phyloP scores from a whole-genome alignment of 345 rosid genomes.

The Gossypium sturtianum region DNA sequence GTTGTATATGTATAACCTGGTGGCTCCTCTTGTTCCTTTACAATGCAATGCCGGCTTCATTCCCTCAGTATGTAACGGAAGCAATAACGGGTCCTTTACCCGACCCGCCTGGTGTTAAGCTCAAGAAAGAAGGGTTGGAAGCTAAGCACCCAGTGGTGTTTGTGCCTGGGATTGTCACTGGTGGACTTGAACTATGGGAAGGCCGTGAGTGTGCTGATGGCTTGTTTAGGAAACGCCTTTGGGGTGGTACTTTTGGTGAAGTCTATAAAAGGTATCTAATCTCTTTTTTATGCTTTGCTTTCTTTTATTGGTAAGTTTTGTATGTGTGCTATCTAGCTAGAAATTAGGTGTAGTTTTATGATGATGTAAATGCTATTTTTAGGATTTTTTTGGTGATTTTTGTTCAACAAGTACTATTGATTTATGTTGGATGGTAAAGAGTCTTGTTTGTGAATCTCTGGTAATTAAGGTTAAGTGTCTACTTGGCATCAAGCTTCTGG shows the following conservation, averaged over 20 bases:
- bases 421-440: background rate
- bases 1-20: slow-evolving; percentile 77
- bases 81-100: slow-evolving; percentile 92
- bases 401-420: background rate
- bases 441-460: background rate
- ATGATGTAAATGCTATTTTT: background rate
- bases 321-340: background rate
- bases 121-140: slow-evolving; percentile 70
- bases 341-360: background rate
- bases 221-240: slow-evolving; percentile 80
- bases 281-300: slow-evolving; percentile 6
- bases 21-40: slow-evolving; percentile 79
- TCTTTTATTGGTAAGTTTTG: background rate
- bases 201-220: slow-evolving; percentile 88
- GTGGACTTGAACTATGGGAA: slow-evolving; percentile 96
- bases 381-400: background rate
- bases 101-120: slow-evolving; percentile 84
- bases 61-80: slow-evolving; percentile 83
- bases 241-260: slow-evolving; percentile 99
- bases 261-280: slow-evolving; percentile 71
- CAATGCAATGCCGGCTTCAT: slow-evolving; percentile 84
- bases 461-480: background rate
- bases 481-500: background rate
- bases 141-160: slow-evolving; percentile 90
- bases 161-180: slow-evolving; percentile 92